phyloP scores from a whole-genome alignment of 139 green algal genomes.

The Coccomyxa sp. region DNA sequence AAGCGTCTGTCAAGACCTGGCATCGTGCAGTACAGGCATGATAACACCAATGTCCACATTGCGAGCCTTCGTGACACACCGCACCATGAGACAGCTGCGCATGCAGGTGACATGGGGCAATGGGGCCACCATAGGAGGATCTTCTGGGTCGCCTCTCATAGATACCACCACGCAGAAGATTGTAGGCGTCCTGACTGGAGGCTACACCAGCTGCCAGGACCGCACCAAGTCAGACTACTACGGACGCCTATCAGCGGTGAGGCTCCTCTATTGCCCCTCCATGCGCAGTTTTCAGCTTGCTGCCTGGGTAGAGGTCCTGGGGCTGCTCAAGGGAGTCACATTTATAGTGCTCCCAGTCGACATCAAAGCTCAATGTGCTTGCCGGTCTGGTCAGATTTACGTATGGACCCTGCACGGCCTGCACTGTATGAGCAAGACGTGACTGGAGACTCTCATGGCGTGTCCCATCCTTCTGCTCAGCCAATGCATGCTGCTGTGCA shows the following conservation, averaged over 20 bases:
- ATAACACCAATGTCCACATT: background rate
- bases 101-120: background rate
- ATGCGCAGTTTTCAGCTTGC: no score
- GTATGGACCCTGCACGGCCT: background rate
- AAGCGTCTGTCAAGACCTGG: background rate
- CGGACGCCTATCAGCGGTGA: background rate
- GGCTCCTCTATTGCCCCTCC: no score
- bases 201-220: background rate
- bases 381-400: background rate
- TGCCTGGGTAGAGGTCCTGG: no score
- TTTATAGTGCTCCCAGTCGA: background rate
- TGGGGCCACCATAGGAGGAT: background rate
- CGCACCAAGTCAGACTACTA: background rate
- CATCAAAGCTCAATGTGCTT: background rate
- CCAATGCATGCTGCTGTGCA: background rate
- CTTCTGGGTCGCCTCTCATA: background rate
- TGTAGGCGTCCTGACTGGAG: background rate
- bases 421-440: background rate
- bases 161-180: background rate
- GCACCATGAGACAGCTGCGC: background rate
- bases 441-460: background rate
- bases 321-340: no score
- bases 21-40: background rate
- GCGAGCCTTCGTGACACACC: background rate
- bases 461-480: background rate